phyloP scores from a whole-genome alignment of 1,284 basidiomycete genomes.

The Moniliella sp. region DNA sequence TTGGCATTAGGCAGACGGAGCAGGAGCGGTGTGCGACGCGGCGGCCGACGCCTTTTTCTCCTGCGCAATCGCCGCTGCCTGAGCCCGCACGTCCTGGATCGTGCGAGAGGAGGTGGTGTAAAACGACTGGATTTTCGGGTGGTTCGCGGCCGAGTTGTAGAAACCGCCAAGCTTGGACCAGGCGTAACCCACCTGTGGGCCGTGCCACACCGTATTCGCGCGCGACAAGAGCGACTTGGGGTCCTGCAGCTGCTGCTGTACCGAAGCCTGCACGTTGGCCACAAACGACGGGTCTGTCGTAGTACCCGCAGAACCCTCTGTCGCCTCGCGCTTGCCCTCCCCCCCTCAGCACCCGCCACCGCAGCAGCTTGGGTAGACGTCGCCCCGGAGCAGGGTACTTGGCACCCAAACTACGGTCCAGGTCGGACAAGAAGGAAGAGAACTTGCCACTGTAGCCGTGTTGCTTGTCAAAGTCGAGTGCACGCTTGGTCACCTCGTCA shows the following conservation, averaged over 20 bases:
- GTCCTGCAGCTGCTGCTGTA: no score
- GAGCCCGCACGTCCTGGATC: constrained; percentile 62
- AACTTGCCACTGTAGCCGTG: constrained; percentile 18
- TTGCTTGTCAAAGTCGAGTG: constrained; percentile 21
- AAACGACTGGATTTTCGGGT: constrained; percentile 39
- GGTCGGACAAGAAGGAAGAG: constrained; percentile 12
- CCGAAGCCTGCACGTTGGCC: no score
- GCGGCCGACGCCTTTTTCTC: no score
- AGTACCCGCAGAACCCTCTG: no score
- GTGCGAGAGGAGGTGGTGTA: constrained; percentile 63
- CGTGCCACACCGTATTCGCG: constrained; percentile 16
- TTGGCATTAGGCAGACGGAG: no score
- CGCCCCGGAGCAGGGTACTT: no score
- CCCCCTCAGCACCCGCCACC: constrained; percentile 5
- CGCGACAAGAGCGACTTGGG: no score
- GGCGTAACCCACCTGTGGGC: constrained; percentile 11
- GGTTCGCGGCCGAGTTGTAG: constrained; percentile 19
- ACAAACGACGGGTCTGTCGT: no score
- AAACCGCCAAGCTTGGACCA: constrained; percentile 22
- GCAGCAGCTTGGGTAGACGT: constrained; percentile 9
- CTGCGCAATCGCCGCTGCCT: constrained; percentile 53
- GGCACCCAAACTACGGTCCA: constrained; percentile 16
- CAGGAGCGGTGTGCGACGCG: no score
- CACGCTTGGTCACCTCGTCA: constrained; percentile 18
- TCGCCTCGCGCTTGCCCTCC: no score